phyloP scores from a whole-genome alignment of 768 basidiomycete genomes.

The Leucosporidium yakuticum region DNA sequence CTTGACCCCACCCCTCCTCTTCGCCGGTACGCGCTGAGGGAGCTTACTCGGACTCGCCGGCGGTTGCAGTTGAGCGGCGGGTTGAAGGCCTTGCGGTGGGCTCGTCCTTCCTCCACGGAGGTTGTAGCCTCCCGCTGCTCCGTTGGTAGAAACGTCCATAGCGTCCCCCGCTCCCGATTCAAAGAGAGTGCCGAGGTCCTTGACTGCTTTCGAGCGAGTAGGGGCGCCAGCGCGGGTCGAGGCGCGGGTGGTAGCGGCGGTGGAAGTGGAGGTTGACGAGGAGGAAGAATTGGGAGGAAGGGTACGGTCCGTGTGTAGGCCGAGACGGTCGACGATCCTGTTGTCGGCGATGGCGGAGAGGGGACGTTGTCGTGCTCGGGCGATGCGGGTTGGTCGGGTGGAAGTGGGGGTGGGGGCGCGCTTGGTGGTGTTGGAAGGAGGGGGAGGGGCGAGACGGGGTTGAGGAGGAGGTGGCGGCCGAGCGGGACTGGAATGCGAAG shows the following conservation, averaged over 20 bases:
- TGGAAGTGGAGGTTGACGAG: background rate
- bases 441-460: background rate
- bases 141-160: background rate
- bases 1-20: background rate
- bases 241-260: background rate
- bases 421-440: background rate
- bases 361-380: slow-evolving; percentile 12
- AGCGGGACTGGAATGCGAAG: background rate
- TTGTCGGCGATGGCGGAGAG: slow-evolving; percentile 26
- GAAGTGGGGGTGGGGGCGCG: background rate
- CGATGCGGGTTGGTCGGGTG: slow-evolving; percentile 23
- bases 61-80: background rate
- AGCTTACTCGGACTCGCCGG: slow-evolving; percentile 21
- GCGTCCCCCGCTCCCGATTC: slow-evolving; percentile 5
- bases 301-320: too few relatives aligned
- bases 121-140: slow-evolving; percentile 9
- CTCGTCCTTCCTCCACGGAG: slow-evolving; percentile 12
- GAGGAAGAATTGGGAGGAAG: too few relatives aligned
- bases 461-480: background rate
- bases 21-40: slow-evolving; percentile 25
- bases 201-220: slow-evolving; percentile 11
- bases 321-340: slow-evolving; percentile 19
- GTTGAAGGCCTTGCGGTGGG: background rate
- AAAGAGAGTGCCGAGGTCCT: slow-evolving; percentile 28
- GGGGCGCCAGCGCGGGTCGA: background rate